These are phyloP conservation scores for Leccinum aurantiacum DNA, from an alignment of 768 basidiomycete species.

Conservation along the genomic window DNA sequence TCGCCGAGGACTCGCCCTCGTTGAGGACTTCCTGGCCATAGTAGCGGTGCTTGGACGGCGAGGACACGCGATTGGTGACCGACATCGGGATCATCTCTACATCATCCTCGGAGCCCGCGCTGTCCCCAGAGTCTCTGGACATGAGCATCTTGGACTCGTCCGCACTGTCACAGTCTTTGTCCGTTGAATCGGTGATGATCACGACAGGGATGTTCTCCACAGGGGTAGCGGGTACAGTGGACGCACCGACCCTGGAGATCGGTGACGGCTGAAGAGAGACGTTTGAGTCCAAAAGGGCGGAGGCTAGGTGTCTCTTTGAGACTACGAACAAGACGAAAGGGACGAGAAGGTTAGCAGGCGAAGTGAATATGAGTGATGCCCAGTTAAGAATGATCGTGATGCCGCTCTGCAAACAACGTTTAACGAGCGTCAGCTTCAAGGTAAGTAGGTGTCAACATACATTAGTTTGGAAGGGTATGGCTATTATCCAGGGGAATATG, in stretches of 20 bases:
- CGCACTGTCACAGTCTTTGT: background rate
- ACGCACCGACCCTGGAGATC: background rate
- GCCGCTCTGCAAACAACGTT: background rate
- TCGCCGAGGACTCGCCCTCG: slow-evolving; percentile 2
- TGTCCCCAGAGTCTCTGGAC: slow-evolving; percentile 7
- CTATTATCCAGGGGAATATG: slow-evolving; percentile 23
- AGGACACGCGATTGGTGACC: slow-evolving; percentile 18
- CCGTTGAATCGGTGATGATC: slow-evolving; percentile 19
- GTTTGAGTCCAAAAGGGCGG: slow-evolving; percentile 19
- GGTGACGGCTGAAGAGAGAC: slow-evolving; percentile 4
- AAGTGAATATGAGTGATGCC: slow-evolving; percentile 27
- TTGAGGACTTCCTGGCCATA: slow-evolving; percentile 15
- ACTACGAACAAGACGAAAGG: slow-evolving; percentile 23
- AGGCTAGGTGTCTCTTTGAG: slow-evolving; percentile 21
- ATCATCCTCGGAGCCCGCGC: background rate
- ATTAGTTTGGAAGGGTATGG: slow-evolving; percentile 28
- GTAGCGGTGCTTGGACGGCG: slow-evolving; percentile 22
- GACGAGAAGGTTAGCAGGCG: slow-evolving; percentile 24
- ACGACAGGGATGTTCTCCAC: slow-evolving; percentile 19
- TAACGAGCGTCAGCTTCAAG: background rate
- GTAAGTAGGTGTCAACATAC: slow-evolving; percentile 6
- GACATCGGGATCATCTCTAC: slow-evolving; percentile 15
- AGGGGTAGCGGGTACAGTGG: background rate
- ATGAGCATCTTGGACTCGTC: slow-evolving; percentile 8
- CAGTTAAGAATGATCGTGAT: slow-evolving; percentile 22